Conservation (phyloP, 208 protist genomes). For the Porcisia deanei region DNA sequence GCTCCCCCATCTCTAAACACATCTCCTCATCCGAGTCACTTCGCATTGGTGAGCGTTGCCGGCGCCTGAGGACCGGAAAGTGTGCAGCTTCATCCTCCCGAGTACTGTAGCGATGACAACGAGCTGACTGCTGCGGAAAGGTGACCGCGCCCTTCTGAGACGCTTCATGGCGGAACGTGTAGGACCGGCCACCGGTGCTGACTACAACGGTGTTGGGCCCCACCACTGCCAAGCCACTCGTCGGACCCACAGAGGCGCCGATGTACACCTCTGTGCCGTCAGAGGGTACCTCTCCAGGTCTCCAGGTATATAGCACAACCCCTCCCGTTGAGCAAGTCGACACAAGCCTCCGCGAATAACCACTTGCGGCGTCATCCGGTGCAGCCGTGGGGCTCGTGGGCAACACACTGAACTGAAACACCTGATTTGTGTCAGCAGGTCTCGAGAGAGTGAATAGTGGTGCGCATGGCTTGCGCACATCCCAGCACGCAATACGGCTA, state of each 20-base stretch:
- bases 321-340: constrained; percentile 46
- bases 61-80: constrained; percentile 6
- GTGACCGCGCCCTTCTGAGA: neutral
- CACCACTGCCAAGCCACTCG: constrained; percentile 22
- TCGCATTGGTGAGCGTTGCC: constrained; percentile 16
- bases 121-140: neutral
- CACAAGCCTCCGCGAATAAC: constrained; percentile 33
- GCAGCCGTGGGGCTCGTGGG: neutral
- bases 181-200: constrained; percentile 16
- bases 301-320: constrained; percentile 42
- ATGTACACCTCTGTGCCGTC: neutral
- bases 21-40: constrained; percentile 11
- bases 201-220: constrained; percentile 18
- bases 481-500: constrained; percentile 67
- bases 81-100: neutral
- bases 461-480: constrained; percentile 43
- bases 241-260: constrained; percentile 14
- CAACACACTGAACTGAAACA: constrained; percentile 51
- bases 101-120: neutral
- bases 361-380: neutral
- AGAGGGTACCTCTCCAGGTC: neutral
- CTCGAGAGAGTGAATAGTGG: constrained; percentile 36
- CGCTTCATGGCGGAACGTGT: neutral
- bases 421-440: constrained; percentile 44
- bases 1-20: neutral